Base-by-base conservation (phyloP, 345 rosid genomes). In the Jatropha curcas region DNA sequence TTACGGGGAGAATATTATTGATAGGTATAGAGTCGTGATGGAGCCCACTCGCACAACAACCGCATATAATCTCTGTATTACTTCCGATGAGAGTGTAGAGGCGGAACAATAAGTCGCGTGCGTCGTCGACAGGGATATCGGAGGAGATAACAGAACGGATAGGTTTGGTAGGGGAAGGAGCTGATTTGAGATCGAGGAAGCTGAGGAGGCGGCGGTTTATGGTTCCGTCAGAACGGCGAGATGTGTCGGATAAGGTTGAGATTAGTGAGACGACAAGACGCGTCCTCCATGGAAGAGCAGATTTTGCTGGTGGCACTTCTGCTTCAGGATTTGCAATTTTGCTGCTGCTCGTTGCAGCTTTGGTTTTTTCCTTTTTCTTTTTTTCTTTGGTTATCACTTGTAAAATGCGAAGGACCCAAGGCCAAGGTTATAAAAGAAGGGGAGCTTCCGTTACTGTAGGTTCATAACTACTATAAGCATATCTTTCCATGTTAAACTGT, bases 31-130 rank as follows among this genome's bases (percentile, higher is more conserved):
- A 25, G 39, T 17, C 63, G 1, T 0, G 28, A 13, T 53, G 9
- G 10, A 31, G 22, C 39, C 39, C n/a, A 31, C 5, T 59, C 28
- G 60, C 33, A 8, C 60, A 56, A 25, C 33, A 56, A 56, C 31
- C 33, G 8, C 14, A 1, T 0, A 1, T 7, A 5, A 68, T 0
- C 71, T 82, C 16, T 11, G 69, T 2, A 65, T 75, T 16, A 45
- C 0, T 81, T 12, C 45, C 7, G 31, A 76, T 33, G 24, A 85
- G 97, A 5, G 83, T 59, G 80, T 70, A 93, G 62, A 91, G 52
- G 14, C 93, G 98, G 83, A 88, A 88, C 97, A 93, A 93, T 78
- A 93, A 89, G 34, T 80, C 67, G 34, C 98, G 93, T 64, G 83
- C 14, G 25, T 82, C 80, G 65, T 89, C 95, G 0, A 93, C 82